phyloP scores from a whole-genome alignment of 345 rosid genomes.

The Lumnitzera littorea region DNA sequence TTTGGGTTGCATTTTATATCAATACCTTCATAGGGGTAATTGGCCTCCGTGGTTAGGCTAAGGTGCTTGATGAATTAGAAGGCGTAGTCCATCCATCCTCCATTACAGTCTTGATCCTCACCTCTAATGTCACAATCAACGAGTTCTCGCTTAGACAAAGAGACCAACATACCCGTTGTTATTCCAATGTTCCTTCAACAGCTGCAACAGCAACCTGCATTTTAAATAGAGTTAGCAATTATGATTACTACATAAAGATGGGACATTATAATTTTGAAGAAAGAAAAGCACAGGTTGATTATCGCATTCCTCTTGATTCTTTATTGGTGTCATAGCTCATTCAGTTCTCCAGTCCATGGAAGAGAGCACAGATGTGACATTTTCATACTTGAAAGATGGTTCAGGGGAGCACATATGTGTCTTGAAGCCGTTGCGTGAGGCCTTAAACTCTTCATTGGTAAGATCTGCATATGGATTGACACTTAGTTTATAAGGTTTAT shows the following conservation, averaged over 20 bases:
- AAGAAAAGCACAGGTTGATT: background rate
- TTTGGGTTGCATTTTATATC: conserved; percentile 29
- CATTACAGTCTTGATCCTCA: conserved; percentile 30
- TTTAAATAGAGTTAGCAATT: background rate
- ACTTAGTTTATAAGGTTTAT: conserved; percentile 17
- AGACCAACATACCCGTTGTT: conserved; percentile 30
- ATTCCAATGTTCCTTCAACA: conserved; percentile 41
- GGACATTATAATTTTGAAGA: too few relatives aligned
- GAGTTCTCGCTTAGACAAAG: conserved; percentile 55
- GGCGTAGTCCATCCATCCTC: conserved; percentile 36
- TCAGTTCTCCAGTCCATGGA: conserved; percentile 33
- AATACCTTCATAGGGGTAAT: conserved; percentile 29
- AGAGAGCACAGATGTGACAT: conserved; percentile 17
- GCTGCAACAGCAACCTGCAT: conserved; percentile 47
- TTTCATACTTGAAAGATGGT: conserved; percentile 4
- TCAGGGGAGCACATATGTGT: too few relatives aligned
- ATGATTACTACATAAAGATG: too few relatives aligned
- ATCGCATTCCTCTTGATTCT: conserved; percentile 44
- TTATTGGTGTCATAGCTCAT: conserved; percentile 34
- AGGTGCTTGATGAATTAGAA: conserved; percentile 33
- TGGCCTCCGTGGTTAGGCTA: conserved; percentile 37
- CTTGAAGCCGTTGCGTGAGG: conserved; percentile 16
- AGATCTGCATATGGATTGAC: conserved; percentile 28
- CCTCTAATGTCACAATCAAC: conserved; percentile 31
- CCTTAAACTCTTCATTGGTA: conserved; percentile 27